A percentile compares a stretch with the other conserved stretches of the same genome.
Conservation (phyloP, 257 asterid species). For the Primulina huaijiensis region DNA sequence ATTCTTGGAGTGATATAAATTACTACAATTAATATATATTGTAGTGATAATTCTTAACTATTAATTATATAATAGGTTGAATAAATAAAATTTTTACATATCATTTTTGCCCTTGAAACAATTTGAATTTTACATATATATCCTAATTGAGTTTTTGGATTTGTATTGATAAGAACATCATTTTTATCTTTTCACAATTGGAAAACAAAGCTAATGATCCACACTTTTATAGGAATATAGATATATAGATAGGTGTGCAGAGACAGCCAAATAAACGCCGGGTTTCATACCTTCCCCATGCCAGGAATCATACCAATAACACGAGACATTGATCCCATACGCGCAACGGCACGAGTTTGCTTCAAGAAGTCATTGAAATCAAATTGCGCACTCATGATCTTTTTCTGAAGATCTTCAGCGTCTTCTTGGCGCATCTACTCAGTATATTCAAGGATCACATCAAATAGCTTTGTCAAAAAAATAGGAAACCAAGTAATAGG, state of each 20-base stretch:
- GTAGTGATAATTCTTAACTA: too few species aligned
- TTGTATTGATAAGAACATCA: too few species aligned
- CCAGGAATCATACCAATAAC: constrained; percentile 99
- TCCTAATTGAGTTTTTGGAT: too few species aligned
- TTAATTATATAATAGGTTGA: too few species aligned
- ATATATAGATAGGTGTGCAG: neutral
- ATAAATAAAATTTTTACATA: too few species aligned
- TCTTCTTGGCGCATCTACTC: constrained; percentile 93
- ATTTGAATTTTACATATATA: too few species aligned
- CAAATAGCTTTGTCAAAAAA: constrained; percentile 15
- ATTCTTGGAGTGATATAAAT: too few species aligned
- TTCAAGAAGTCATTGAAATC: constrained; percentile 95
- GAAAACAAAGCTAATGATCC: too few species aligned
- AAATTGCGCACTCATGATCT: constrained; percentile 94
- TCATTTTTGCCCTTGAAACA: too few species aligned
- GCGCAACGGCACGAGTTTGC: constrained; percentile 94
- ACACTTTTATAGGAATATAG: too few species aligned
- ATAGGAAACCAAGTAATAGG: neutral
- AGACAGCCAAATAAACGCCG: constrained; percentile 6
- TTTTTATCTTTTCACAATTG: too few species aligned
- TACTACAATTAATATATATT: too few species aligned
- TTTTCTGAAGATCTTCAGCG: constrained; percentile 94
- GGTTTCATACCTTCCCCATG: constrained; percentile 76
- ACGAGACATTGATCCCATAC: constrained; percentile 97
- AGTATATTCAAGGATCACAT: constrained; percentile 18